A percentile compares a stretch with the other conserved stretches of the same genome.
phyloP scores from a whole-genome alignment of 2,329 filamentous ascomycete genomes.

The Claviceps cyperi region DNA sequence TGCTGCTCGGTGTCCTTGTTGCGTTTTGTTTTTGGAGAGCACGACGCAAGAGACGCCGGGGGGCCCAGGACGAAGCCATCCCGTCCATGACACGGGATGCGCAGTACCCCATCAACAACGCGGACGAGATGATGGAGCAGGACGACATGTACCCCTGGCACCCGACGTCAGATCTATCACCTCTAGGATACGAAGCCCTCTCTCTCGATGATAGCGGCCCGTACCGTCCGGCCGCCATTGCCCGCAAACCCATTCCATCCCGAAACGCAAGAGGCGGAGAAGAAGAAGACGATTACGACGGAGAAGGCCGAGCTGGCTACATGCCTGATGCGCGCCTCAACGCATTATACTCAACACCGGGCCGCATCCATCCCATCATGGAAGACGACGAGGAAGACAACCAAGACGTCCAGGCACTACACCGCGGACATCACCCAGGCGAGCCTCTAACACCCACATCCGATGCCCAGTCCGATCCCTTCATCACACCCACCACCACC shows the following conservation, averaged over 20 bases:
- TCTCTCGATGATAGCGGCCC: slow-evolving; percentile 16
- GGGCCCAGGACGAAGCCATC: slow-evolving; percentile 30
- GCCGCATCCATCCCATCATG: slow-evolving; percentile 42
- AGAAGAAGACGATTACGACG: background rate
- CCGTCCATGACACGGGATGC: slow-evolving; percentile 35
- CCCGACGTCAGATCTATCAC: slow-evolving; percentile 19
- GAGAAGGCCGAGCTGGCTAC: slow-evolving; percentile 14
- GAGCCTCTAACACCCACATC: slow-evolving; percentile 19
- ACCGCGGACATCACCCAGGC: background rate
- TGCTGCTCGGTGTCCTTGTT: slow-evolving; percentile 31
- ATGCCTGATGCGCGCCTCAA: slow-evolving; percentile 15
- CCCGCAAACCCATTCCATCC: slow-evolving; percentile 14
- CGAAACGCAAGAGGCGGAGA: background rate
- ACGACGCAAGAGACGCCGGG: slow-evolving; percentile 20
- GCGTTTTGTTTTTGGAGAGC: slow-evolving; percentile 38
- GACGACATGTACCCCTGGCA: slow-evolving; percentile 9
- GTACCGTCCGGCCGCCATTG: slow-evolving; percentile 10
- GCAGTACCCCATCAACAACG: slow-evolving; percentile 27
- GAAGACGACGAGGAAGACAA: slow-evolving; percentile 41
- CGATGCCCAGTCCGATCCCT: slow-evolving; percentile 31
- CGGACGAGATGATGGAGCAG: slow-evolving; percentile 33
- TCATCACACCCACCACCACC: slow-evolving; percentile 28
- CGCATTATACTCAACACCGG: slow-evolving; percentile 18
- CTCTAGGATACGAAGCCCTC: slow-evolving; percentile 36
- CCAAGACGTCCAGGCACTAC: background rate